These are phyloP conservation scores for Withania somnifera DNA, from an alignment of 305 asterid genomes.

Conservation along the genomic window DNA sequence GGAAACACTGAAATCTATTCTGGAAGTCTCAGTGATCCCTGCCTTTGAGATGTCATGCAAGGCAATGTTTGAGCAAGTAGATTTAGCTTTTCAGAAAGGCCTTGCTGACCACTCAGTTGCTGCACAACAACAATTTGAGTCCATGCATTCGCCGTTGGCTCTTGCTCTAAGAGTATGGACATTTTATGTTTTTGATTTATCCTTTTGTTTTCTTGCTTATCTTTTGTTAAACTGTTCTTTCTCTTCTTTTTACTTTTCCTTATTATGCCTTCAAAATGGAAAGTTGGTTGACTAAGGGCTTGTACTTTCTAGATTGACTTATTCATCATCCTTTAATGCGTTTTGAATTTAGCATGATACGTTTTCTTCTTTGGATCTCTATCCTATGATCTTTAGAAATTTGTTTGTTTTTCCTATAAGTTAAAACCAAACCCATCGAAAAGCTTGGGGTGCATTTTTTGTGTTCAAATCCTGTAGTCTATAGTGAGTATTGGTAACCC, in stretches of 20 bases:
- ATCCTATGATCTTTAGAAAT: neutral
- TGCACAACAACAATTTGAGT: constrained; percentile 69
- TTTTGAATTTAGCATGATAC: neutral
- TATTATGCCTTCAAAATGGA: neutral
- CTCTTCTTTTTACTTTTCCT: neutral
- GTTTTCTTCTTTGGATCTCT: neutral
- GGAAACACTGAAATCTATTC: constrained; percentile 65
- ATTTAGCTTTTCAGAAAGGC: constrained; percentile 78
- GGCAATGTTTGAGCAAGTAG: constrained; percentile 88
- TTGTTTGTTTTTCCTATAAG: neutral
- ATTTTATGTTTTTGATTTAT: neutral
- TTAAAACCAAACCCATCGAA: neutral
- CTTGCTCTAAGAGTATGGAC: constrained; percentile 59
- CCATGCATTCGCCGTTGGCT: constrained; percentile 71
- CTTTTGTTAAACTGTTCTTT: neutral
- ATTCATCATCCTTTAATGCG: neutral
- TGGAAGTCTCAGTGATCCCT: constrained; percentile 77
- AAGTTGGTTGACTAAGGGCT: neutral
- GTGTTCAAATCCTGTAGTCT: neutral
- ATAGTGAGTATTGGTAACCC: neutral
- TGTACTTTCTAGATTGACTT: neutral
- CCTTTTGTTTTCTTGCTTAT: neutral
- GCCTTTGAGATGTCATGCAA: constrained; percentile 85
- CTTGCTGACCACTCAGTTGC: constrained; percentile 65
- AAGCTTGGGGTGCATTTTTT: neutral